Base-by-base conservation (phyloP, 306 rosid genomes). In the Quillaja saponaria region DNA sequence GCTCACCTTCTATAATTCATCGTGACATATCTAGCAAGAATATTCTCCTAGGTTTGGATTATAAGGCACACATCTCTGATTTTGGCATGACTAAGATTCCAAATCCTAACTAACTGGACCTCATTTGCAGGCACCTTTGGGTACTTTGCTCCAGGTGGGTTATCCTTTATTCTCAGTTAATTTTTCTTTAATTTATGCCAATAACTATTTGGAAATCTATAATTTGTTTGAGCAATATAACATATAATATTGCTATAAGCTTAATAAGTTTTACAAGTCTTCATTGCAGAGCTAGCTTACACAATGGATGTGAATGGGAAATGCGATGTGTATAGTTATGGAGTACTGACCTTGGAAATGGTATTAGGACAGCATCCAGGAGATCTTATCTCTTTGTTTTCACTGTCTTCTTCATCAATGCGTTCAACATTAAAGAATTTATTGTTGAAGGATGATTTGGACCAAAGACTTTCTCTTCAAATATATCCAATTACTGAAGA, bases 341-440 rank as follows among this genome's bases (percentile, higher is more conserved):
- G 72, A 20, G 73, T 65, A 7, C 45, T 73, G 10, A 15, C 71
- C 3, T 17, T 74, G 70, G 79, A 74, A 55, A 74, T 74, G 20
- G 11, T 74, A 0, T 61, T 74, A 74, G 79, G 74, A 48, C 54
- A 13, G 16, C 76, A 72, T 10, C 54, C 66, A 0, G 34, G 34
- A 28, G 74, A 74, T 61, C 56, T 74, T 28, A 31, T 74, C 9
- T 13, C 58, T 37, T 13, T 15, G 19, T 73, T 68, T 42, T 6
- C 45, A 47, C 39, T 61, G 13, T 8, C 33, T 6, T 11, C n/a
- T 1, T 9, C 2, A 2, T 18, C 0, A 0, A 15, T 20, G 39
- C 8, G 20, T 1, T 16, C 51, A 17, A 17, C 25, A n/a, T 1
- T 8, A 5, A 34, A 53, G 17, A 47, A 54, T 48, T 39, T 74